Base-by-base conservation (phyloP, 2,329 filamentous ascomycete species). In the Trichophyton schoenleinii region DNA sequence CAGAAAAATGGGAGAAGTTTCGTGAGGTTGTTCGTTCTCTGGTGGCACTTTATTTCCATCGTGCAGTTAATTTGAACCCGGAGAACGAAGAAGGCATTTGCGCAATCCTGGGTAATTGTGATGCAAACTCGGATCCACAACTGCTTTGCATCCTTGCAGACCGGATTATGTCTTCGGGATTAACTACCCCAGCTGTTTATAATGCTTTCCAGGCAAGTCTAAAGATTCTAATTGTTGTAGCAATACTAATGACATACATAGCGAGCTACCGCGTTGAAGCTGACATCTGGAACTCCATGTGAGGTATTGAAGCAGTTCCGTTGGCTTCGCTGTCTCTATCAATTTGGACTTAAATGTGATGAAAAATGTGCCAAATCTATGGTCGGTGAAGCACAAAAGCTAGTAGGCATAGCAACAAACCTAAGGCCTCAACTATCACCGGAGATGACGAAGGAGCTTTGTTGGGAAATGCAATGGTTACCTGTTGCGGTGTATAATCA, bases 1-100 rank as follows among this genome's bases (percentile, higher is more conserved):
- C 0, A 85, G 83, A 66, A 76, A 95, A 0, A 82, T 87, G 6
- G 87, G 87, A 67, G 34, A 34, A 18, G 11, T 36, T 13, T 13
- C 20, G 8, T 22, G 28, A 55, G 2, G 28, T 18, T 7, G 8
- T 13, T 13, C 52, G 13, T 28, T 52, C 46, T 6, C 11, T 52
- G 3, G 8, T 15, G 11, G 46, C 25, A 11, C 13, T 52, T 4
- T 22, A 52, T 22, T 52, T 52, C 22, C 20, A 52, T 6, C 11
- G 8, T 52, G 46, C 46, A 13, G 31, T 52, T 52, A 9, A 9
- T 13, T 52, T 15, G 34, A 38, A 38, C 4, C 9, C 8, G 5
- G 8, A 13, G 22, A 8, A 28, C 3, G 46, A 25, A 52, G 46
- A 11, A 6, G 13, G 8, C 2, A 25, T 28, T 13, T 25, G 22